Base-by-base conservation (phyloP, 768 basidiomycete species). In the Tricholomella constricta region DNA sequence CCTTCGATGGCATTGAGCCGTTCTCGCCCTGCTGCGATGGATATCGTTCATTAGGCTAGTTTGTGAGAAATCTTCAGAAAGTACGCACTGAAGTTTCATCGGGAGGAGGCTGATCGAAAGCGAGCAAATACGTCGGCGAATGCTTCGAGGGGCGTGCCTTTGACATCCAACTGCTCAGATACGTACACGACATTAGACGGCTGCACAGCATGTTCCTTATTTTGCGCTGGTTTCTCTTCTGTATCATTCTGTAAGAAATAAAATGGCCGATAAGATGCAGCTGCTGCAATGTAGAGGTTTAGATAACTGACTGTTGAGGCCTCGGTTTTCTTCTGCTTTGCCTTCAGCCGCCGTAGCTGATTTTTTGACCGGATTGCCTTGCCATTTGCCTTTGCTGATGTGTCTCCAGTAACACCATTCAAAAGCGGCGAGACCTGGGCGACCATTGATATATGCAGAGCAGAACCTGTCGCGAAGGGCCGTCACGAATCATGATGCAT, bases 91-190 rank as follows among this genome's bases (percentile, higher is more conserved):
- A 62, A 55, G 70, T 61, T 62, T 81, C 81, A 38, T 91, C 88
- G 25, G 82, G 72, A 44, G 87, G 85, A 32, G 83, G 73, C 80
- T 92, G 89, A n/a, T n/a, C n/a, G n/a, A 74, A 94, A 94, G 67
- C 89, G 89, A 63, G 91, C 90, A 86, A 94, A 92, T 66, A 94
- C 88, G 76, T 91, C 84, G 83, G 88, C 88, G 82, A 94, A 94
- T 70, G 82, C 88, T 82, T 89, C 87, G 66, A 91, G 79, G 67
- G 83, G 81, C 69, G 82, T 66, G 71, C 79, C 84, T 73, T 80
- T 83, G 67, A 87, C 71, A 78, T 89, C 87, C 77, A 89, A 77
- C 78, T 85, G 85, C 80, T 92, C 91, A 76, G 83, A 78, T 70
- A 91, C 88, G 85, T 91, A 91, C 84, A 89, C 90, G 64, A 89